A percentile compares a stretch with the other conserved stretches of the same genome.
phyloP scores from a whole-genome alignment of 805 yeast genomes.

The Metschnikowia amazonensis region DNA sequence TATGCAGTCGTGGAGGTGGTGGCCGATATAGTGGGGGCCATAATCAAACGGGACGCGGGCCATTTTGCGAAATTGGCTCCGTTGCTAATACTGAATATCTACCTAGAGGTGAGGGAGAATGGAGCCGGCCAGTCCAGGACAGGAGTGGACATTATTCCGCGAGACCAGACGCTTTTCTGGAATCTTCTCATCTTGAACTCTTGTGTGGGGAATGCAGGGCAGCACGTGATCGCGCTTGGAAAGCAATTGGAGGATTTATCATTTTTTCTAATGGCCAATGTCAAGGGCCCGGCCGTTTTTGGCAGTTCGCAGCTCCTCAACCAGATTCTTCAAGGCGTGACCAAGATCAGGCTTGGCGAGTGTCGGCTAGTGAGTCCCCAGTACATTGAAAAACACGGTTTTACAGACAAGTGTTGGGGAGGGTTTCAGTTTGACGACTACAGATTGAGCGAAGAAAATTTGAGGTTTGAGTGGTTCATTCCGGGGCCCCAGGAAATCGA shows the following conservation, averaged over 20 bases:
- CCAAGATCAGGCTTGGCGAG: constrained; percentile 58
- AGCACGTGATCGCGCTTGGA: constrained; percentile 39
- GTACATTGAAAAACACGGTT: constrained; percentile 33
- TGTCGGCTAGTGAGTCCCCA: constrained; percentile 49
- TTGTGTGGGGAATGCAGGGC: constrained; percentile 65
- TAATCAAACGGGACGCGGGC: constrained; percentile 62
- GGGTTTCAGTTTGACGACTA: constrained; percentile 56
- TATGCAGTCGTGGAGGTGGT: constrained; percentile 62
- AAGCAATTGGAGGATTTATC: constrained; percentile 48
- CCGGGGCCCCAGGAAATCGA: constrained; percentile 57
- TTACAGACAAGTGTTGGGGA: constrained; percentile 66
- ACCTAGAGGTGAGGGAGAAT: constrained; percentile 66
- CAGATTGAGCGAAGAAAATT: constrained; percentile 46
- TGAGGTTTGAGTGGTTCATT: constrained; percentile 69
- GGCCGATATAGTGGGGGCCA: constrained; percentile 68
- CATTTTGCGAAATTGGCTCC: constrained; percentile 42
- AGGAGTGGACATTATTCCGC: constrained; percentile 62
- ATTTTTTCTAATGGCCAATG: constrained; percentile 39
- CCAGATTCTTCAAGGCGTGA: constrained; percentile 59
- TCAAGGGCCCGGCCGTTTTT: constrained; percentile 64
- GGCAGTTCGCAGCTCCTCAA: constrained; percentile 61
- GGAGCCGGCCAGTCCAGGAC: constrained; percentile 76
- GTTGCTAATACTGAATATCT: constrained; percentile 49
- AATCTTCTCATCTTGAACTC: constrained; percentile 67
- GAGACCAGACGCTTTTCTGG: constrained; percentile 76